phyloP scores from a whole-genome alignment of 345 rosid genomes.

The Citrus hindsii region DNA sequence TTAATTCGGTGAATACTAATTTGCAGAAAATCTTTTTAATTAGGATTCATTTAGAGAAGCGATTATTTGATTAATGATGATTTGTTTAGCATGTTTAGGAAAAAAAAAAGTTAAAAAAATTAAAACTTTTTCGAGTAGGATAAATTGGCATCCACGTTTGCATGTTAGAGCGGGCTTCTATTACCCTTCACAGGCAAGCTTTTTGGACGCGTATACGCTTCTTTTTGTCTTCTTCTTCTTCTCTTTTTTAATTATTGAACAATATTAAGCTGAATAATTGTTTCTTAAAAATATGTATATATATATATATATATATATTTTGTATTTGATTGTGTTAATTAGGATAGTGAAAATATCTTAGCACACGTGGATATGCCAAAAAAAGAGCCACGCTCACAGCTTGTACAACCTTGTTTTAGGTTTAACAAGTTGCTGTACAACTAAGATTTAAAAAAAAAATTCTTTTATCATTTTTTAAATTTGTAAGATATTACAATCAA shows the following conservation, averaged over 20 bases:
- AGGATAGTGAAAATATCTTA: neutral
- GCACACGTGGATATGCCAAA: neutral
- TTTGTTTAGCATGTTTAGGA: neutral
- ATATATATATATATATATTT: too few relatives aligned
- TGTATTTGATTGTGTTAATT: neutral
- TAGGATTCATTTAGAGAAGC: neutral
- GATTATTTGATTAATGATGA: neutral
- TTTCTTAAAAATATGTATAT: too few relatives aligned
- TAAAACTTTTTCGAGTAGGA: neutral
- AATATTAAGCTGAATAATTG: neutral
- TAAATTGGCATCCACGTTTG: neutral
- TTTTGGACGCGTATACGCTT: conserved; percentile 6
- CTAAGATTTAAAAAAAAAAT: neutral
- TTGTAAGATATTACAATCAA: neutral
- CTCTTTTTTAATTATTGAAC: neutral
- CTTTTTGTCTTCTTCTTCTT: neutral
- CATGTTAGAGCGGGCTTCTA: neutral
- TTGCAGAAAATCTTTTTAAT: too few relatives aligned
- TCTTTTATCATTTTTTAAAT: too few relatives aligned
- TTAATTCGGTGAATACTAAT: neutral
- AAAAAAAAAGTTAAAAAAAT: neutral
- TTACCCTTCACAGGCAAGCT: neutral
- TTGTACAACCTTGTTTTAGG: neutral
- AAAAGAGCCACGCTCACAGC: neutral
- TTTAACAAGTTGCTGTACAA: neutral